phyloP scores from a whole-genome alignment of 345 rosid genomes.

The Salix viminalis region DNA sequence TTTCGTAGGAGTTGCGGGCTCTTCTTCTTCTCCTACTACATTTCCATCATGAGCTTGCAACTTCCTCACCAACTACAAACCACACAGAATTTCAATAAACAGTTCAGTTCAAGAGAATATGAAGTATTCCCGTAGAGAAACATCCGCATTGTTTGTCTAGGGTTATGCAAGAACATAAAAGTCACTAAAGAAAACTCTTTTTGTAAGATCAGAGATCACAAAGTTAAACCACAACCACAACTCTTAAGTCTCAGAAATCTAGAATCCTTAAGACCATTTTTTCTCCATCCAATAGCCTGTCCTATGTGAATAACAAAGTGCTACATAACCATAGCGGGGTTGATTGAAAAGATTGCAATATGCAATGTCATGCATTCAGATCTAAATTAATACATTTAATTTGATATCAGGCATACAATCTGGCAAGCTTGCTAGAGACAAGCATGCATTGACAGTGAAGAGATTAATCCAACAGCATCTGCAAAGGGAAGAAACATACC shows the following conservation, averaged over 20 bases:
- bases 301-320: neutral
- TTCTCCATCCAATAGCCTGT: neutral
- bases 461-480: neutral
- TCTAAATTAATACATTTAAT: neutral
- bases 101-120: neutral
- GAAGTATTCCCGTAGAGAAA: neutral
- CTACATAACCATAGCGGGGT: neutral
- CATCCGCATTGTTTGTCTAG: neutral
- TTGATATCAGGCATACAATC: neutral
- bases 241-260: neutral
- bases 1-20: constrained; percentile 55
- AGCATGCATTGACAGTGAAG: neutral
- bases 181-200: neutral
- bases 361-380: neutral
- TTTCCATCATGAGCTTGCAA: constrained; percentile 83
- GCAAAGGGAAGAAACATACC: constrained; percentile 41
- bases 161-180: neutral
- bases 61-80: constrained; percentile 64
- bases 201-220: neutral
- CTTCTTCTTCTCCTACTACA: constrained; percentile 28
- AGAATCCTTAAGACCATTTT: neutral
- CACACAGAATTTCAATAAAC: neutral
- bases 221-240: neutral
- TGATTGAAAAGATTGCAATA: neutral
- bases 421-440: neutral